These are phyloP conservation scores for Phytopythium chamaehyphon DNA, from an alignment of 352 stramenopile species.

Conservation along the genomic window DNA sequence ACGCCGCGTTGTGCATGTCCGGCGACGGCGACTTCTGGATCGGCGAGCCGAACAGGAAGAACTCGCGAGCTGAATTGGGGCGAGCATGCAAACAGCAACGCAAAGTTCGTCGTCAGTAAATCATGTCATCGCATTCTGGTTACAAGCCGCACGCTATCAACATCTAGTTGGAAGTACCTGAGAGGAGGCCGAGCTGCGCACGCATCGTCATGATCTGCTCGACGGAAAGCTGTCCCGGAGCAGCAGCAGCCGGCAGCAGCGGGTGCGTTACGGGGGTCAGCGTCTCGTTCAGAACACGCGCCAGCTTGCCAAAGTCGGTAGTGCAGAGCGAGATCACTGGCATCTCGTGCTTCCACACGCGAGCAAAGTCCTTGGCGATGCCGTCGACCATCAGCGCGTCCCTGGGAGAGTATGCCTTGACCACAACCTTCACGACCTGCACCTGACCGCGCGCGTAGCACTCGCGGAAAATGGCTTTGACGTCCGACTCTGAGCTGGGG, in stretches of 20 bases:
- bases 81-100: slow-evolving; percentile 6
- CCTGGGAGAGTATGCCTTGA: slow-evolving; percentile 72
- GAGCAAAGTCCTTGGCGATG: slow-evolving; percentile 48
- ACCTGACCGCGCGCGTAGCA: slow-evolving; percentile 65
- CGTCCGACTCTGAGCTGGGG: slow-evolving; percentile 40
- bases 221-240: slow-evolving; percentile 94
- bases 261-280: slow-evolving; percentile 96
- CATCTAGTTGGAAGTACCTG: slow-evolving; percentile 56
- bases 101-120: slow-evolving; percentile 4
- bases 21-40: slow-evolving; percentile 96
- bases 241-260: slow-evolving; percentile 89
- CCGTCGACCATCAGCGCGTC: slow-evolving; percentile 88
- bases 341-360: slow-evolving; percentile 68
- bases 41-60: slow-evolving; percentile 95
- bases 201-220: slow-evolving; percentile 91
- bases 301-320: slow-evolving; percentile 90
- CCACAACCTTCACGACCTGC: slow-evolving; percentile 91
- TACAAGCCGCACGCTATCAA: not conserved
- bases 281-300: slow-evolving; percentile 92
- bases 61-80: slow-evolving; percentile 60
- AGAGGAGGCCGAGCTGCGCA: slow-evolving; percentile 73
- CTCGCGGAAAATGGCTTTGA: slow-evolving; percentile 55
- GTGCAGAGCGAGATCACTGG: slow-evolving; percentile 94
- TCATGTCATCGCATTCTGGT: slow-evolving; percentile 6
- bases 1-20: slow-evolving; percentile 96